Base-by-base conservation (phyloP, 495 filamentous ascomycete genomes). In the Podospora pseudoanserina region DNA sequence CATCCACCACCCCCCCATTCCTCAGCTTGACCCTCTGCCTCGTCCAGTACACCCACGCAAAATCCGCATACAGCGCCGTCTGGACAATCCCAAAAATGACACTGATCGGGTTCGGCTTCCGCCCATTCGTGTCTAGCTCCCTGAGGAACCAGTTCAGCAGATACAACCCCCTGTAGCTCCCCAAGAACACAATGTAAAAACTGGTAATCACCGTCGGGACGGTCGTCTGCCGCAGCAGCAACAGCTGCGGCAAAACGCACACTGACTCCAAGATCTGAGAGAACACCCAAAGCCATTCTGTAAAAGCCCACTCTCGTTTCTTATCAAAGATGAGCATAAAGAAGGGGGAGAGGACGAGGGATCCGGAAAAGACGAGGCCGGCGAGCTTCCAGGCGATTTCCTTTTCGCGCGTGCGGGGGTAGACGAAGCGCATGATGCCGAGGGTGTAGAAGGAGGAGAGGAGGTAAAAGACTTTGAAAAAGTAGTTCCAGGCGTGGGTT, bases 121-220 rank as follows among this genome's bases (percentile, higher is more conserved):
- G 75, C 66, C 87, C 86, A 15, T 81, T 76, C 11, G 77, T 76
- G 65, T 86, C 84, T 19, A 88, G 77, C 57, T 83, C 84, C 3
- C 91, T 88, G 20, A 86, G 76, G 69, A 97, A 88, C 95, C 95
- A 98, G 76, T 97, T 97, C 59, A 96, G 78, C 68, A 97, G 89
- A 81, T 98, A 97, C 64, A 98, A 85, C 53, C 82, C 90, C 65
- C 95, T 91, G 83, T 98, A 99, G 15, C 90, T 89, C 34, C 96
- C 96, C 1, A 98, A 85, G 5, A 92, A 87, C 32, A 94, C 80
- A 58, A 98, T 89, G 78, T 99, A 99, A 80, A 91, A 97, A 7
- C 92, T 95, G 74, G 96, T 92, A 79, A 99, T 94, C 53, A 97
- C 95, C 13, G 96, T 98, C 2, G 95, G 96, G 3, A 97, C 93